Conservation (phyloP, 106 monocot species). For the Dendrobium chrysotoxum region DNA sequence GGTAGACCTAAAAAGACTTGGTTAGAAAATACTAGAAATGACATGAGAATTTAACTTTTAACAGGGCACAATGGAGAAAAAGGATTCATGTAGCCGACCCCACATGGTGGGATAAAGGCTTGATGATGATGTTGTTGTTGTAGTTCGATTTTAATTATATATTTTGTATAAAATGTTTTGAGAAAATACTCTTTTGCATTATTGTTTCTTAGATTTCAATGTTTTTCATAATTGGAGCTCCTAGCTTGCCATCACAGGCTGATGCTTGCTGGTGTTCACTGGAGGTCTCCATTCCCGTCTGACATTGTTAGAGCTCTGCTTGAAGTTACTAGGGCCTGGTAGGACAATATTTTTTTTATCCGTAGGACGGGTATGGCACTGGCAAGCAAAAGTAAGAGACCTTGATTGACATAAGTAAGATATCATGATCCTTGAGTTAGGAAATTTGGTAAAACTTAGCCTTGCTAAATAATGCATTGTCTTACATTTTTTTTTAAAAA, state of each 20-base stretch:
- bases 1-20: no score
- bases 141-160: neutral
- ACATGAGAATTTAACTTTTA: no score
- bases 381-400: neutral
- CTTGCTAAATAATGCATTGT: neutral
- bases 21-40: no score
- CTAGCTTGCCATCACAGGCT: neutral
- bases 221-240: neutral
- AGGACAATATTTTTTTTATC: neutral
- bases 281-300: neutral
- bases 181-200: neutral
- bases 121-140: no score
- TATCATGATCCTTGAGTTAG: neutral
- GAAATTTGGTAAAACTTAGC: neutral
- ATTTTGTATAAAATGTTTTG: neutral
- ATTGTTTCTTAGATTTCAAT: neutral
- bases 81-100: no score
- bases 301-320: neutral
- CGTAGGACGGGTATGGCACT: neutral
- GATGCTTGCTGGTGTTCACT: neutral
- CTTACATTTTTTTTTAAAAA: neutral
- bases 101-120: no score
- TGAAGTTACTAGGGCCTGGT: neutral
- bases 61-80: no score
- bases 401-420: neutral